phyloP scores from a whole-genome alignment of 352 stramenopile species.

The Phytophthora pini region DNA sequence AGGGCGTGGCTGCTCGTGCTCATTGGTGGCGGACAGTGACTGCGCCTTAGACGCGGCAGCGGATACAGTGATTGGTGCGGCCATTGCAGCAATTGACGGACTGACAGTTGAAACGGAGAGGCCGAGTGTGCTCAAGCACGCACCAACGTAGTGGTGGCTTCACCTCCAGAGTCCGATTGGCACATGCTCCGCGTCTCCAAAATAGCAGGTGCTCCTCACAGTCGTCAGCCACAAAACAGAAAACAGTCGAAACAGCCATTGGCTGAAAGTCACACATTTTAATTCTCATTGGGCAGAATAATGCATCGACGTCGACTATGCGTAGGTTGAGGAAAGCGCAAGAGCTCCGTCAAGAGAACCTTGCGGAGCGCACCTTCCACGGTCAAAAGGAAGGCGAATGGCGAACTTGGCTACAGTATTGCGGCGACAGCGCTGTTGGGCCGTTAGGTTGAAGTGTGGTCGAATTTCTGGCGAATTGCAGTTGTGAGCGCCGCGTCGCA shows the following conservation, averaged over 20 bases:
- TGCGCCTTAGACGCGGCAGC: constrained; percentile 4
- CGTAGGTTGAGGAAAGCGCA: constrained; percentile 1
- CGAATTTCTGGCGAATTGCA: constrained; percentile 1
- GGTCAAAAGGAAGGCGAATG: not conserved
- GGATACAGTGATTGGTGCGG: constrained; percentile 12
- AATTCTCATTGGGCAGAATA: constrained; percentile 18
- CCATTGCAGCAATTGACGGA: constrained; percentile 26
- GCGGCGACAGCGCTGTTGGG: not conserved
- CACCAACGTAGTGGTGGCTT: constrained; percentile 11
- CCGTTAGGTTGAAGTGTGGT: constrained; percentile 16
- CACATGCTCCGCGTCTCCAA: constrained; percentile 22
- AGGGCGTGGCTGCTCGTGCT: constrained; percentile 12
- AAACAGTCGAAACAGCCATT: constrained; percentile 29
- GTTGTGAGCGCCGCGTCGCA: constrained; percentile 5
- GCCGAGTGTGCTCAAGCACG: constrained; percentile 5
- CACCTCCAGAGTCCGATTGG: constrained; percentile 25
- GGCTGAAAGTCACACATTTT: constrained; percentile 15
- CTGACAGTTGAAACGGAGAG: not conserved
- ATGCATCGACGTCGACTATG: not conserved
- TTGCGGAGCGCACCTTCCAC: not conserved
- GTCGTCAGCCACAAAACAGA: constrained; percentile 32
- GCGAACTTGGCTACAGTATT: too few relatives aligned
- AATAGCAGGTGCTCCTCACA: constrained; percentile 26
- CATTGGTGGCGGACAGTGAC: not conserved
- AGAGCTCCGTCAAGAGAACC: not conserved